Evolutionary conservation across 495 filamentous ascomycete species (phyloP), one percentile per base, ranked within the genome.

Genomic region (Aspergillus campestris): DNA sequence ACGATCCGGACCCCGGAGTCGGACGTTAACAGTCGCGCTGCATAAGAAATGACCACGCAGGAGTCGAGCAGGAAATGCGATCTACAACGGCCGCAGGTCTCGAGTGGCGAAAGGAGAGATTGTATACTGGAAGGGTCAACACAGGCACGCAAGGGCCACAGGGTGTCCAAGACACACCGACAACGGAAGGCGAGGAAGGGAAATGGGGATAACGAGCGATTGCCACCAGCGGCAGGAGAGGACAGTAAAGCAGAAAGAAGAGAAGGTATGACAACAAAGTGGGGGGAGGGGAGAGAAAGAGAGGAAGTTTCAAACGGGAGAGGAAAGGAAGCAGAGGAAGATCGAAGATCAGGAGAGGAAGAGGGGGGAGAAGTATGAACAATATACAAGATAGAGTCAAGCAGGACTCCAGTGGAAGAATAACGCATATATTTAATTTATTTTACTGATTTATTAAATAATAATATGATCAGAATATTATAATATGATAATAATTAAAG

Each of bases 141-240:
- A 35, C 44, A 7, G 14, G 44, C 42, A 67, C 59, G 66, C 66
- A 69, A 69, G 65, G 65, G 60, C 47, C 35, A 46, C 40, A 43
- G 51, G 35, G 32, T 18, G 40, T 38, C 42, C 38, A 45, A 53
- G 43, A 51, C 50, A 57, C 49, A 24, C 18, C 18, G 48, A 40
- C 37, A 24, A 31, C 14, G 37, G 35, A 5, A 7, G 12, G 9
- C 27, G 37, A 13, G 41, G 34, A 12, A n/a, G 6, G 42, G 34
- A 33, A 44, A 47, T 14, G 44, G 43, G 51, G 48, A 56, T 48
- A 52, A 60, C 56, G 56, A 52, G 37, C 37, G 44, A 55, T 59
- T 58, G 56, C 59, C 57, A 66, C 60, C 58, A 57, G 61, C 50
- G 52, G 60, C 60, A n/a, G n/a, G n/a, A n/a, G n/a, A n/a, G n/a